Evolutionary conservation across 805 yeast genomes (phyloP).

Genomic region (Diddensiella transvaalensis): DNA sequence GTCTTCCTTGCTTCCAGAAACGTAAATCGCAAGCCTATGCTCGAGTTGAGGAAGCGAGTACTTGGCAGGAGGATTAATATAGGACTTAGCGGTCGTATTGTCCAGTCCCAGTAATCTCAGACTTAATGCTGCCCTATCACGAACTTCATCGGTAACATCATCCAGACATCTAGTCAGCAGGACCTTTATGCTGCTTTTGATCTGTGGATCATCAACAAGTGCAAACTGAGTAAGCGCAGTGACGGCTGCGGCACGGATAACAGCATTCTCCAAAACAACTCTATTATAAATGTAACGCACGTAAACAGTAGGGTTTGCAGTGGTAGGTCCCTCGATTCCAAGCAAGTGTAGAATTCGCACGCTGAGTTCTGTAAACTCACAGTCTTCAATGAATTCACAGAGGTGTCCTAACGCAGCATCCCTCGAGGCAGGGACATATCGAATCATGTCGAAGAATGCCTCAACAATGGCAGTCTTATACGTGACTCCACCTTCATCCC

Average conservation of each 20-base stretch:
- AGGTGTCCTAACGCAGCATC: conserved; percentile 80
- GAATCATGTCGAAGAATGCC: conserved; percentile 87
- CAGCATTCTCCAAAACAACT: conserved; percentile 91
- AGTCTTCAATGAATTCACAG: conserved; percentile 97
- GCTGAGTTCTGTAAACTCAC: conserved; percentile 90
- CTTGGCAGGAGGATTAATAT: conserved; percentile 62
- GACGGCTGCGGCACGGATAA: conserved; percentile 94
- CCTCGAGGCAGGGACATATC: conserved; percentile 78
- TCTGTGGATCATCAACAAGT: conserved; percentile 59
- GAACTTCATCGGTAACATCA: conserved; percentile 93
- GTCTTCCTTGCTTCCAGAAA: conserved; percentile 47
- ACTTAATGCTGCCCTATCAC: conserved; percentile 93
- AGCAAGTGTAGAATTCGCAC: conserved; percentile 89
- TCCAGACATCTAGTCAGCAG: conserved; percentile 77
- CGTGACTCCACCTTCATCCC: conserved; percentile 85
- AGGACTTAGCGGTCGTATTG: conserved; percentile 37
- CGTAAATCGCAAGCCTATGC: conserved; percentile 66
- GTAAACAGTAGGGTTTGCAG: conserved; percentile 80
- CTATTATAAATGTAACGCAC: conserved; percentile 96
- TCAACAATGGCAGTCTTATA: conserved; percentile 88
- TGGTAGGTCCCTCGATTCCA: conserved; percentile 91
- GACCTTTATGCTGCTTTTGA: conserved; percentile 66
- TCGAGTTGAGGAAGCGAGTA: conserved; percentile 79
- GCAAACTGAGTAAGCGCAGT: conserved; percentile 90
- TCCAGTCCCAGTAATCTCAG: conserved; percentile 57